A percentile compares a stretch with the other conserved stretches of the same genome.
These are phyloP conservation scores for Clohesyomyces aquaticus DNA, from an alignment of 495 filamentous ascomycete species.

Conservation along the genomic window DNA sequence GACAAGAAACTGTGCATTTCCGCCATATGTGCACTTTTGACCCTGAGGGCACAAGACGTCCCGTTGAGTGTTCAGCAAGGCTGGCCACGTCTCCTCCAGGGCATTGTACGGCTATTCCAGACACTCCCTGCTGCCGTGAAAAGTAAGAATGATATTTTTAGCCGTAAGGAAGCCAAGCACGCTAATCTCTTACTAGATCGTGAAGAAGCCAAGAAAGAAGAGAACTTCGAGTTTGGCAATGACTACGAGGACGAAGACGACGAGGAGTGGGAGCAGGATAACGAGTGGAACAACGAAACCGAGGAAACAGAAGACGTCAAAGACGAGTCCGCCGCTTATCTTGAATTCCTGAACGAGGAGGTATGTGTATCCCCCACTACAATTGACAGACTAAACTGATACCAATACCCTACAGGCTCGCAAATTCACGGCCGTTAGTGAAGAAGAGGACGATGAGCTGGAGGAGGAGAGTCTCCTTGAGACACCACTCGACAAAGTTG, in stretches of 20 bases:
- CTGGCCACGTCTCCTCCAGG: slow-evolving; percentile 93
- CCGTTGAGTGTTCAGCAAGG: slow-evolving; percentile 89
- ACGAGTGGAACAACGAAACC: slow-evolving; percentile 61
- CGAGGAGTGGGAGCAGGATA: slow-evolving; percentile 73
- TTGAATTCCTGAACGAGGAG: slow-evolving; percentile 94
- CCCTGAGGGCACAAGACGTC: slow-evolving; percentile 73
- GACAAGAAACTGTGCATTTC: slow-evolving; percentile 98
- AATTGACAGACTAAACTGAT: slow-evolving; percentile 41
- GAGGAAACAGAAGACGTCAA: slow-evolving; percentile 71
- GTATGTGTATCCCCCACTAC: slow-evolving; percentile 51
- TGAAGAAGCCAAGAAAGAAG: slow-evolving; percentile 88
- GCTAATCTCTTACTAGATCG: too few relatives aligned
- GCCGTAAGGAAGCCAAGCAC: neutral
- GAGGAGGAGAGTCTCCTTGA: slow-evolving; percentile 92
- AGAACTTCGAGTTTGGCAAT: slow-evolving; percentile 72
- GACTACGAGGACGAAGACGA: slow-evolving; percentile 67
- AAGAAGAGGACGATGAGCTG: slow-evolving; percentile 83
- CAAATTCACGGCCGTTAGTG: slow-evolving; percentile 72
- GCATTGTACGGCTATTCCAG: slow-evolving; percentile 88
- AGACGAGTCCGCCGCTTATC: slow-evolving; percentile 90
- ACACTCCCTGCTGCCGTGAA: slow-evolving; percentile 84
- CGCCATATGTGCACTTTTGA: slow-evolving; percentile 84
- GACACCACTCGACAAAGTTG: slow-evolving; percentile 90
- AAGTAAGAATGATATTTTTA: slow-evolving; percentile 55
- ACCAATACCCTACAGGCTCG: slow-evolving; percentile 59